These are phyloP conservation scores for Capsicum baccatum DNA, from an alignment of 257 asterid genomes.

Conservation along the genomic window DNA sequence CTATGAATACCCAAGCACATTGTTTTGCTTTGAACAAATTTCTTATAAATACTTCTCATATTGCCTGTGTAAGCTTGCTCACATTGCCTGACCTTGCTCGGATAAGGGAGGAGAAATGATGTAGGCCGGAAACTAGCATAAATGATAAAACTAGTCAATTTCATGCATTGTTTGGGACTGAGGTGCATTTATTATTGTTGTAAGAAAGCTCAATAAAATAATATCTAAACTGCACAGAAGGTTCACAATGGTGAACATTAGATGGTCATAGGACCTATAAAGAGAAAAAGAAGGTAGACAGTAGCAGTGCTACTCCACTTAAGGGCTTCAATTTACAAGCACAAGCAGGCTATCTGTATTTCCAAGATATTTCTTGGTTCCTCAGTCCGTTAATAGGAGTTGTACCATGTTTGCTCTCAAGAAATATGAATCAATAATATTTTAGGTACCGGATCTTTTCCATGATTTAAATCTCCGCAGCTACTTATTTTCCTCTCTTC, in stretches of 20 bases:
- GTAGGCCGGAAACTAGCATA: neutral
- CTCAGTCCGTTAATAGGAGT: slow-evolving; percentile 4
- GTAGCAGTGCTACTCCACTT: neutral
- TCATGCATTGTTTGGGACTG: neutral
- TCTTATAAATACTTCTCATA: neutral
- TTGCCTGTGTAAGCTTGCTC: neutral
- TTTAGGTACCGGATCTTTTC: neutral
- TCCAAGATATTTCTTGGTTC: neutral
- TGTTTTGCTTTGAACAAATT: neutral
- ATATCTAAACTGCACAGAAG: neutral
- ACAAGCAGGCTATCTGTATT: neutral
- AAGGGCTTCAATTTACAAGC: neutral
- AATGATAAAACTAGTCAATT: neutral
- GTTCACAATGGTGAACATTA: neutral
- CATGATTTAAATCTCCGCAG: neutral
- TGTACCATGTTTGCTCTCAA: slow-evolving; percentile 9
- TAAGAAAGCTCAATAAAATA: neutral
- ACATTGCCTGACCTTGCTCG: neutral
- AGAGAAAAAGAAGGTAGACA: neutral
- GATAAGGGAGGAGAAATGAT: neutral
- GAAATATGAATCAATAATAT: neutral
- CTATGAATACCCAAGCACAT: neutral
- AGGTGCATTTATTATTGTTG: neutral
- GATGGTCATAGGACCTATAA: slow-evolving; percentile 3
- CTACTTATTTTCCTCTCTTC: neutral